Percentiles rank a stretch among this genome's conserved stretches.
Evolutionary conservation across 768 basidiomycete genomes (phyloP).

Genomic region (Lanmaoa rubissima): DNA sequence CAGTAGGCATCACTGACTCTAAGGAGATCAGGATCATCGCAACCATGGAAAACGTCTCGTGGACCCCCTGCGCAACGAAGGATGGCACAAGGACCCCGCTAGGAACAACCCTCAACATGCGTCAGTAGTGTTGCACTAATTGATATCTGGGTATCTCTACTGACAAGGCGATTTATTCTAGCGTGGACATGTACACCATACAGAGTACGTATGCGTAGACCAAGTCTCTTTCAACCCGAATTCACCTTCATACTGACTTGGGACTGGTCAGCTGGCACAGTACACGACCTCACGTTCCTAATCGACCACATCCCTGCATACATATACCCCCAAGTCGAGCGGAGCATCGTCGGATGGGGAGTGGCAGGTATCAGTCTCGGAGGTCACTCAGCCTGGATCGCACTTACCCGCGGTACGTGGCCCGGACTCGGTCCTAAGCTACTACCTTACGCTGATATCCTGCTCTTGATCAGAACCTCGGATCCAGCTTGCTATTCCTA

Average conservation of each 20-base stretch:
- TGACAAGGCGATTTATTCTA: constrained; percentile 10
- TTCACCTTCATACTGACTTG: background rate
- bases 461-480: constrained; percentile 39
- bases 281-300: constrained; percentile 73
- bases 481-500: constrained; percentile 45
- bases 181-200: constrained; percentile 33
- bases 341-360: constrained; percentile 63
- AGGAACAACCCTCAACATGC: constrained; percentile 28
- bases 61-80: constrained; percentile 24
- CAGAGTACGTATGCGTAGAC: constrained; percentile 22
- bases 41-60: constrained; percentile 31
- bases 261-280: constrained; percentile 48
- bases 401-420: constrained; percentile 45
- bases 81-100: constrained; percentile 23
- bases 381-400: constrained; percentile 81
- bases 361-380: constrained; percentile 78
- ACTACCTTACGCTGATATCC: background rate
- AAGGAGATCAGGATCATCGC: constrained; percentile 27
- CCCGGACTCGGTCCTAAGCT: background rate
- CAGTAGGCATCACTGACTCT: background rate
- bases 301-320: constrained; percentile 77
- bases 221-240: background rate
- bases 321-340: constrained; percentile 67
- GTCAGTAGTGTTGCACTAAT: constrained; percentile 15
- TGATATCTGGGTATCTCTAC: background rate